Base-by-base conservation (phyloP, 148 eudicot genomes). In the Talinum fruticosum region DNA sequence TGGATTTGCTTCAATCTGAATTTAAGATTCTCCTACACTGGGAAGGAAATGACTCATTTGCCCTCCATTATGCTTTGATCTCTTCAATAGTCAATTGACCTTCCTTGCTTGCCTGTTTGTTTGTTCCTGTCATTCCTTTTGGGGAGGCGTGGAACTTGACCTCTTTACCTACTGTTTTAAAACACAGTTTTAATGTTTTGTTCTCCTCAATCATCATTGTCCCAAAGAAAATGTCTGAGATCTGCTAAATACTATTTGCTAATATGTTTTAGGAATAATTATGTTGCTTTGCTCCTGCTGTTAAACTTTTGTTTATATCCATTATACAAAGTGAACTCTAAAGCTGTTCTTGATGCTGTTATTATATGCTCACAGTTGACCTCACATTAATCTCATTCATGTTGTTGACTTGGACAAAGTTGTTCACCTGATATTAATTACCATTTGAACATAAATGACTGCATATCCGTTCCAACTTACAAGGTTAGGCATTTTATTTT, bases 111-210 rank as follows among this genome's bases (percentile, higher is more conserved):
- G 6, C 26, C 29, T 81, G 32, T 62, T 71, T 66, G 32, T 54
- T 72, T n/a, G n/a, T n/a, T n/a, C n/a, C 38, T 67, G 80, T 57
- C 53, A 59, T 23, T n/a, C 76, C 59, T 37, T 65, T 29, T 76
- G 45, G 72, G 68, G 78, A 77, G 77, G 80, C 80, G 37, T 72
- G 44, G 57, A 24, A 81, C 73, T 77, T 81, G 74, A 72, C 73
- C 77, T 74, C 53, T 73, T 72, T 73, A 6, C 29, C 24, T 54
- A 57, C 13, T 47, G 44, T 64, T 65, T 75, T 4, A 7, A 51
- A 36, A 36, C 37, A 10, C 5, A 59, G 29, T n/a, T 10, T 70
- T 69, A 34, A 34, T 47, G 61, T 12, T 41, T 7, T 41, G 64
- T 59, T 30, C 64, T 59, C 38, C 34, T 29, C 10, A 34, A 36